A percentile compares a stretch with the other conserved stretches of the same genome.
These are phyloP conservation scores for Podaxis sp. DNA, from an alignment of 768 basidiomycete genomes.

Conservation along the genomic window DNA sequence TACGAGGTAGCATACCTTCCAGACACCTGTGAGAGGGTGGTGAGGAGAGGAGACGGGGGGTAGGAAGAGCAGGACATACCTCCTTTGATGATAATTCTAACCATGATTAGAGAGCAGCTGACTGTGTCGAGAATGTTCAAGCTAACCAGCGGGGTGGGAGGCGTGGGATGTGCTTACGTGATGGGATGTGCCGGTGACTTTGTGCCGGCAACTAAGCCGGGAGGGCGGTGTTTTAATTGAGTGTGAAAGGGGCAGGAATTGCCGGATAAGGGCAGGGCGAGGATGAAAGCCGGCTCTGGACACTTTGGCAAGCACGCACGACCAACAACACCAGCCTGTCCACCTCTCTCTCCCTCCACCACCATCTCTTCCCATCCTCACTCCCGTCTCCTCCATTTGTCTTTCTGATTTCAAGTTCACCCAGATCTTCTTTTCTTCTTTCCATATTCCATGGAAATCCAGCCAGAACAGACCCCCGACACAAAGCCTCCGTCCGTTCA, in stretches of 20 bases:
- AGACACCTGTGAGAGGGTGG: constrained; percentile 51
- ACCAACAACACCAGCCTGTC: constrained; percentile 32
- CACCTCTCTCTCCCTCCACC: constrained; percentile 20
- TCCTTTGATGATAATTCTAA: constrained; percentile 91
- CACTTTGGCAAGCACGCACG: constrained; percentile 20
- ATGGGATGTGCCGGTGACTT: constrained; percentile 17
- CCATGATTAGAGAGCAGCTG: constrained; percentile 43
- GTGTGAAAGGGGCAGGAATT: constrained; percentile 16
- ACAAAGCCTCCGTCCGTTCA: constrained; percentile 31
- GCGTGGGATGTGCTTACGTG: constrained; percentile 9
- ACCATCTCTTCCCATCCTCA: constrained; percentile 14
- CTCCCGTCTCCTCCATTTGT: constrained; percentile 12
- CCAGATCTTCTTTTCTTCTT: background rate
- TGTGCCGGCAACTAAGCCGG: constrained; percentile 23
- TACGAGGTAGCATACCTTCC: constrained; percentile 56
- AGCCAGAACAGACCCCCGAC: constrained; percentile 31
- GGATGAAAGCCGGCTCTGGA: constrained; percentile 17
- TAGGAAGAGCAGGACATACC: constrained; percentile 38
- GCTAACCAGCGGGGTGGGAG: constrained; percentile 5
- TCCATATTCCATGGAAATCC: constrained; percentile 34
- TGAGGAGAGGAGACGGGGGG: constrained; percentile 11
- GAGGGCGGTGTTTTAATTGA: constrained; percentile 16
- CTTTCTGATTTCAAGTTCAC: constrained; percentile 12
- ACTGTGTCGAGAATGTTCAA: background rate
- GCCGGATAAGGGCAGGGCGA: constrained; percentile 21